Evolutionary conservation across 164 flowering plant species (phyloP), one percentile per base, ranked within the genome.

Genomic region (Liquidambar formosana): DNA sequence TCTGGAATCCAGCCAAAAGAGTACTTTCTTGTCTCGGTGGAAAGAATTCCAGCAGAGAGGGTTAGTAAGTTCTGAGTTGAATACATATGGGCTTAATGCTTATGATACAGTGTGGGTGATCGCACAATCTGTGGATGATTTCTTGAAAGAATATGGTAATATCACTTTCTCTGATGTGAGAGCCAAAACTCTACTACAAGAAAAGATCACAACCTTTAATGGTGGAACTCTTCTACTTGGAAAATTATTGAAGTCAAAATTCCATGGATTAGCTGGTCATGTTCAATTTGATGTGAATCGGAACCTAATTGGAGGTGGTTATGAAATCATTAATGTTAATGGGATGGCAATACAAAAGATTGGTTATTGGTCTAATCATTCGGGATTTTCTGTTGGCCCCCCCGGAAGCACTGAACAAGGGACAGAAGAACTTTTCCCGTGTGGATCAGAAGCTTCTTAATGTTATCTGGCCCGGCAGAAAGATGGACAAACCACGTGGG

Each of bases 61-160:
- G 49, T 64, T 53, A 21, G 72, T 64, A 48, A 54, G 47, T 57
- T 63, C 79, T 28, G 79, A 52, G 58, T 64, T 86, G 74, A 87
- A 87, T 72, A 48, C 80, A 1, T 91, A 84, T 80, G 94, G 82
- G 19, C 75, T 84, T 16, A 79, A 75, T 75, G 94, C 96, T 71
- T 91, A 91, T 83, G 96, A 91, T 67, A 80, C 93, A 23, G 86
- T 89, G n/a, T 91, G 94, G 94, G 27, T 78, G 41, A 81, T 84
- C 63, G 96, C 96, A 15, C 73, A 45, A 67, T 74, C 86, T 0
- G 61, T 89, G 26, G 82, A 88, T 74, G 71, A 64, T 23, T 78
- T 76, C 48, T 61, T 91, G 22, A 70, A 83, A 58, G 85, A 82
- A 60, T 0, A 68, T 8, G 63, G 70, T 14, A 86, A 81, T 53